Evolutionary conservation across 805 yeast species (phyloP).

Genomic region (Metschnikowia chrysomelidarum): DNA sequence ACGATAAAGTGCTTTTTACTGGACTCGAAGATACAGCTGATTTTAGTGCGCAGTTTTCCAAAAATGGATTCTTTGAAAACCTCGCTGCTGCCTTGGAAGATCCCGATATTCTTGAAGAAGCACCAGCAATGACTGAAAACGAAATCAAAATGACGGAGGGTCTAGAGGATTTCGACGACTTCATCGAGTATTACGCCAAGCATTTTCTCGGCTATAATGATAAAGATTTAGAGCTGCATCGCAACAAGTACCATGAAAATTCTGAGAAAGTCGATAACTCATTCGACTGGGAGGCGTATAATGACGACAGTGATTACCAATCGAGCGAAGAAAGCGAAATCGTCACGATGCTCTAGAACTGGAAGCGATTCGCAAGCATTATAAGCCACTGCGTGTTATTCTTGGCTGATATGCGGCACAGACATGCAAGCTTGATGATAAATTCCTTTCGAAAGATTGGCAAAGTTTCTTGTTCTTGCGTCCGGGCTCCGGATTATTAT

Average conservation of each 20-base stretch:
- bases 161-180: constrained; percentile 16
- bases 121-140: constrained; percentile 4
- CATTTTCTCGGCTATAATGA: constrained; percentile 10
- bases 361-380: too few species aligned
- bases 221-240: constrained; percentile 10
- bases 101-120: neutral
- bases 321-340: constrained; percentile 4
- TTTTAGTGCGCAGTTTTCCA: neutral
- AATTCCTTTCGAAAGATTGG: too few species aligned
- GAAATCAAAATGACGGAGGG: constrained; percentile 8
- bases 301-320: constrained; percentile 15
- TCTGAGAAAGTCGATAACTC: neutral
- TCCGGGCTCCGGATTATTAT: too few species aligned
- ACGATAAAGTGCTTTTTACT: neutral
- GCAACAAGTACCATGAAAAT: neutral
- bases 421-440: too few species aligned
- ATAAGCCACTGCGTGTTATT: too few species aligned
- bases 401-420: too few species aligned
- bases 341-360: too few species aligned
- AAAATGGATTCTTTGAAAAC: neutral
- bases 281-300: constrained; percentile 14
- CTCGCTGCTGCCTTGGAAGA: constrained; percentile 1
- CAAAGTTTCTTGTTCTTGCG: too few species aligned
- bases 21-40: constrained; percentile 8
- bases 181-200: constrained; percentile 16